phyloP scores from a whole-genome alignment of 805 yeast genomes.

The Yarrowia alimentaria region DNA sequence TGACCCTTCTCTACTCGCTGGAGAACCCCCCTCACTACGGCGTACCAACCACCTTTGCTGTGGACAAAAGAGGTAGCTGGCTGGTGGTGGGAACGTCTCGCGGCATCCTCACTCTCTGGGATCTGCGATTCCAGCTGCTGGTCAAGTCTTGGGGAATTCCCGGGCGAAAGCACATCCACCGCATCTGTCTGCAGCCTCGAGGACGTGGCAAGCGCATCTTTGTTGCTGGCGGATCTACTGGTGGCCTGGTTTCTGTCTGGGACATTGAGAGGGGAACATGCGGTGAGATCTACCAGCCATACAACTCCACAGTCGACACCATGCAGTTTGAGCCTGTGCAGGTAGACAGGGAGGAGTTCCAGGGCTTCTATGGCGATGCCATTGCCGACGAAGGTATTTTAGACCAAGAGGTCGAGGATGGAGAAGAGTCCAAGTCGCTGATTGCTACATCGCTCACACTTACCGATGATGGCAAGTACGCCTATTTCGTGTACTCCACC shows the following conservation, averaged over 20 bases:
- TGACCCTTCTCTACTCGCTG: constrained; percentile 14
- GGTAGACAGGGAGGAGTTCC: constrained; percentile 20
- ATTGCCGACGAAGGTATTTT: constrained; percentile 14
- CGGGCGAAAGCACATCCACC: constrained; percentile 49
- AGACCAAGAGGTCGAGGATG: constrained; percentile 14
- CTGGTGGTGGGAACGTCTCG: constrained; percentile 68
- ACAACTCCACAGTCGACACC: constrained; percentile 31
- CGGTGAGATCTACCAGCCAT: constrained; percentile 43
- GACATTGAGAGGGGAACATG: constrained; percentile 67
- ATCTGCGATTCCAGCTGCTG: constrained; percentile 60
- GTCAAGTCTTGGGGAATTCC: constrained; percentile 64
- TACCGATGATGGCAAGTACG: constrained; percentile 12
- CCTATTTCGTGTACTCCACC: constrained; percentile 11
- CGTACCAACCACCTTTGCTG: constrained; percentile 54
- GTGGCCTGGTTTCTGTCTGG: constrained; percentile 67
- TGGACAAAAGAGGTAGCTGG: constrained; percentile 60
- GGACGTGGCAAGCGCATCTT: constrained; percentile 49
- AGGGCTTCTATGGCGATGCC: constrained; percentile 16
- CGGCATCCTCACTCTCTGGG: constrained; percentile 81
- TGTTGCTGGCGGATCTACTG: constrained; percentile 66
- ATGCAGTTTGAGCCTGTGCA: constrained; percentile 27
- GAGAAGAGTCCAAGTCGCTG: constrained; percentile 17
- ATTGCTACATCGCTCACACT: constrained; percentile 19
- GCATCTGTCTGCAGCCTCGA: constrained; percentile 48
- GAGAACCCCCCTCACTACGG: constrained; percentile 66